Evolutionary conservation across 2,329 filamentous ascomycete species (phyloP), one percentile per base, ranked within the genome.

Genomic region (Colletotrichum coccodes): DNA sequence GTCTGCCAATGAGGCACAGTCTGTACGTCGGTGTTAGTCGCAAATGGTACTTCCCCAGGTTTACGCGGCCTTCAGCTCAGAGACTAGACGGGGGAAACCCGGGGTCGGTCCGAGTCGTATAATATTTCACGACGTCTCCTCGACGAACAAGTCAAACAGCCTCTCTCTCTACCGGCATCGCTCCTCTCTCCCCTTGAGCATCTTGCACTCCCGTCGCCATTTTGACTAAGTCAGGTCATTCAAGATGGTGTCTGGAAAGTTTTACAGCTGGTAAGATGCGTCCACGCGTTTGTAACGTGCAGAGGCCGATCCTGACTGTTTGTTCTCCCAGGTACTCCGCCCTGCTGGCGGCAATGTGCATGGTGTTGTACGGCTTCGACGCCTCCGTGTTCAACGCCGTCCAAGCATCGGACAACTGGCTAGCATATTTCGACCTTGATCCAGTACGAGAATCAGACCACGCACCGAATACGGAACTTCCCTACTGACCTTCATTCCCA

Each of bases 321-420:
- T 36, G 6, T 8, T n/a, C 9, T 28, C 0, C 40, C 11, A 87
- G 89, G 89, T 62, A 67, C 81, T 89, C 91, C 71, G 90, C 89
- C 68, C 82, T 92, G 53, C 88, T 92, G 71, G 91, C 91, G 65
- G 90, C 91, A 73, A 89, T 90, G 77, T 92, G 90, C 77, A 93
- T 93, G 91, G 90, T 92, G 30, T 83, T 93, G 44, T 93, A 92
- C 76, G 91, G 91, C 9, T 38, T 93, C 76, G 91, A 93, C 84
- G 90, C 90, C 2, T 91, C 90, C 36, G 90, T 92, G 44, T 93
- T 90, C 83, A 93, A 93, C 76, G 90, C 90, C 5, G 87, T 92
- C 4, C 91, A 92, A 77, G 89, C 87, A 34, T 92, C 89, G 1
- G 78, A 87, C 16, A 86, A 92, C 76, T 93, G 91, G 91, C 79